Evolutionary conservation across 495 filamentous ascomycete genomes (phyloP), one percentile per base, ranked within the genome.

Genomic region (Podospora conica): DNA sequence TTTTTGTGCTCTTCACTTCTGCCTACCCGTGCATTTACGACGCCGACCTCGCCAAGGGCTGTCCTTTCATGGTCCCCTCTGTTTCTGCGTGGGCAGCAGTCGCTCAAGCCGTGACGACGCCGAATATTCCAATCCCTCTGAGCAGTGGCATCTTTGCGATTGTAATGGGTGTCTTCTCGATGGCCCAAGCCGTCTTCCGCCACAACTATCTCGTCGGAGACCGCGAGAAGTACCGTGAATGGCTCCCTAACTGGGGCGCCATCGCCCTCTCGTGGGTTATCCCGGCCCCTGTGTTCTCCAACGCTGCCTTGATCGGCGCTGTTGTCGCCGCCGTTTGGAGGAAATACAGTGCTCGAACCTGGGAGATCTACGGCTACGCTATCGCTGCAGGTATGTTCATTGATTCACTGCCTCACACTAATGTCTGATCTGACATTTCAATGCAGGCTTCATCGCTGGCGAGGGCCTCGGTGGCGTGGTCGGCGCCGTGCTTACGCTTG

Each of bases 381-480:
- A 78, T 89, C 55, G 87, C 87, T 23, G 87, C 87, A 15, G 87
- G 73, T 75, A 15, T 29, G 27, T 61, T 31, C n/a, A n/a, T n/a
- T n/a, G n/a, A n/a, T n/a, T n/a, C n/a, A n/a, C n/a, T 54, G 9
- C 5, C 59, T 22, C 9, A 3, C 3, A 24, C 9, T 54, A 23
- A 7, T 27, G 18, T 24, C 9, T 20, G 18, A 23, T 27, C 62
- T 63, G 58, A 65, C 59, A 18, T 28, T 33, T n/a, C 7, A 20
- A 3, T 54, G 57, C 55, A 75, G 73, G 87, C 24, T 78, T 88
- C 68, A 88, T 90, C 74, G 87, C 87, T 5, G 87, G 87, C 21
- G 87, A 89, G 73, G 87, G 87, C 40, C 77, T 89, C 22, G 87
- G 86, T 28, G 85, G 86, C 57, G 85, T 88, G n/a, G 70, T 88